These are phyloP conservation scores for Chlorella sorokiniana DNA, from an alignment of 139 green algal species.

Conservation along the genomic window DNA sequence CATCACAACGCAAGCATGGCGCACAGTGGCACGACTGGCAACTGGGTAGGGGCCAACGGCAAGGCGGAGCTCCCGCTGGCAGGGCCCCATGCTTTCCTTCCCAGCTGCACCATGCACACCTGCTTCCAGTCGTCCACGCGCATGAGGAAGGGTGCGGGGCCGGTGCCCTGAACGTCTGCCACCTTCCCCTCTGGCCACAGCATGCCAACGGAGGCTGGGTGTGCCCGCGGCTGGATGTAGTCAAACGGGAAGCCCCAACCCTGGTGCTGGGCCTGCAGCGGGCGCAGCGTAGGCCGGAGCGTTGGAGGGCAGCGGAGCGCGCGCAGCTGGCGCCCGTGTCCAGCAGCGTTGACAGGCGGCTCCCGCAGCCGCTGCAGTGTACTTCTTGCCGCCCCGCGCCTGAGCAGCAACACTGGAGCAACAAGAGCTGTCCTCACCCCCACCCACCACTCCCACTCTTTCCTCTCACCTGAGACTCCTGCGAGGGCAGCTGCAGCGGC, in stretches of 20 bases:
- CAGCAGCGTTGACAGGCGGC: too few relatives aligned
- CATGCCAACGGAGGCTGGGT: conserved; percentile 27
- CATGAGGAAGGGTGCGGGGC: conserved; percentile 76
- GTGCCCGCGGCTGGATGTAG: conserved; percentile 74
- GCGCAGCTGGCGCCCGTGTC: background rate
- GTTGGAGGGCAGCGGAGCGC: background rate
- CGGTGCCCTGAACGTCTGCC: conserved; percentile 49
- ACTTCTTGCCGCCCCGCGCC: too few relatives aligned
- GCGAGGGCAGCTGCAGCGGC: conserved; percentile 51
- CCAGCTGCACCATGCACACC: conserved; percentile 31
- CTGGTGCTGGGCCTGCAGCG: background rate
- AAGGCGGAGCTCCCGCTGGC: too few relatives aligned
- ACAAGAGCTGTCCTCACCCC: too few relatives aligned
- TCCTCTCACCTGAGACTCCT: too few relatives aligned
- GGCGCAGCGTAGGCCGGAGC: background rate
- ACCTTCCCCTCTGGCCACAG: conserved; percentile 23
- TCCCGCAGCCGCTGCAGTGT: too few relatives aligned
- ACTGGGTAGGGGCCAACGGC: too few relatives aligned
- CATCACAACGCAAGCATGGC: too few relatives aligned
- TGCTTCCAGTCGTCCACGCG: conserved; percentile 56
- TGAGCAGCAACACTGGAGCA: too few relatives aligned
- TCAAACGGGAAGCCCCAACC: conserved; percentile 70
- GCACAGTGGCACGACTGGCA: too few relatives aligned
- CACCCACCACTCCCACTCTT: too few relatives aligned
- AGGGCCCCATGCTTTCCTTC: too few relatives aligned